These are phyloP conservation scores for Austropuccinia psidii DNA, from an alignment of 1,284 basidiomycete species.

Conservation along the genomic window DNA sequence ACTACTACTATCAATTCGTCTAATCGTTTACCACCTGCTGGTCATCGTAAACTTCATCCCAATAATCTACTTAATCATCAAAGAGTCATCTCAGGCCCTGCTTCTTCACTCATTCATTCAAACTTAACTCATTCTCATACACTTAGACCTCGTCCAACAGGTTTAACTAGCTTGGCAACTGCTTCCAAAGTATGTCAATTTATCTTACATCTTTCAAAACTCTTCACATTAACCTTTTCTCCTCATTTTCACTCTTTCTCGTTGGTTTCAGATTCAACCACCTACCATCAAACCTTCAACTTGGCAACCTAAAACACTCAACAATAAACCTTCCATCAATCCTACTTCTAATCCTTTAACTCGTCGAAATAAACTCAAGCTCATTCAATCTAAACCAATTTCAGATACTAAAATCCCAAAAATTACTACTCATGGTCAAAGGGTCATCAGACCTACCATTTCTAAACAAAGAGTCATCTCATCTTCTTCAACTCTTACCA, in stretches of 20 bases:
- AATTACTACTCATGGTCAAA: not conserved
- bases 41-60: not conserved
- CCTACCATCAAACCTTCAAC: not conserved
- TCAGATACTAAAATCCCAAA: slow-evolving; percentile 1
- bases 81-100: not conserved
- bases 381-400: too few relatives aligned
- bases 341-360: not conserved
- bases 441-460: not conserved
- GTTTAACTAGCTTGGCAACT: not conserved
- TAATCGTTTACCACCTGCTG: slow-evolving; percentile 4
- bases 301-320: slow-evolving; percentile 15
- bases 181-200: not conserved
- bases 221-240: not conserved
- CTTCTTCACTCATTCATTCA: not conserved
- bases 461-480: too few relatives aligned
- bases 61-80: not conserved
- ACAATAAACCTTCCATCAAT: not conserved
- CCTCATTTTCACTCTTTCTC: not conserved
- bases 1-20: not conserved
- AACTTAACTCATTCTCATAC: not conserved
- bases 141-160: not conserved
- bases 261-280: not conserved
- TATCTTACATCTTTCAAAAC: not conserved
- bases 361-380: not conserved
- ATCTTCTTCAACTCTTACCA: too few relatives aligned